phyloP scores from a whole-genome alignment of 73 alveolate species.

The Stentor roeselii region DNA sequence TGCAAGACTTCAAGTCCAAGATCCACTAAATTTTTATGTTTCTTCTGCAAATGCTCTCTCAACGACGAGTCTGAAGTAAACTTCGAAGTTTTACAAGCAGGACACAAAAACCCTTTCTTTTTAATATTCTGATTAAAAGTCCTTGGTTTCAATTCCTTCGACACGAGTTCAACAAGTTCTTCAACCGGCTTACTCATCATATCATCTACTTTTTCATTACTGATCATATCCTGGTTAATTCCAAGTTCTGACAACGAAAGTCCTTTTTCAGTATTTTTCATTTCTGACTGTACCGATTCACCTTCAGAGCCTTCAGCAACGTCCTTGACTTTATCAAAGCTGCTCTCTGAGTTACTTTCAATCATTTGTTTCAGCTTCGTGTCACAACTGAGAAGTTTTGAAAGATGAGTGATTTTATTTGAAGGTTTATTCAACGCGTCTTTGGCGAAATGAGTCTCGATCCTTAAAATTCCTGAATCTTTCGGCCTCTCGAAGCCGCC shows the following conservation, averaged over 20 bases:
- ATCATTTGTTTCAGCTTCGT: neutral
- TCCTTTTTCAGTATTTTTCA: neutral
- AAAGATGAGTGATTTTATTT: slow-evolving; percentile 7
- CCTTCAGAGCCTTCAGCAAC: neutral
- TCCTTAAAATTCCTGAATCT: neutral
- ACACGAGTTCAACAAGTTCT: neutral
- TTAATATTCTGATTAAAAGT: neutral
- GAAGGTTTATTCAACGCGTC: neutral
- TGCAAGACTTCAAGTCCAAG: slow-evolving; percentile 13
- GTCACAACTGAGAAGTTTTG: slow-evolving; percentile 9
- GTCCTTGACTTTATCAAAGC: slow-evolving; percentile 11
- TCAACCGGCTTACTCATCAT: slow-evolving; percentile 9
- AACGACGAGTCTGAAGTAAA: neutral
- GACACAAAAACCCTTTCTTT: slow-evolving; percentile 10
- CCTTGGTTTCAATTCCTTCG: slow-evolving; percentile 16
- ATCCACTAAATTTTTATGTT: slow-evolving; percentile 23
- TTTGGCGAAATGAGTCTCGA: slow-evolving; percentile 5
- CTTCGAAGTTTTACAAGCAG: neutral
- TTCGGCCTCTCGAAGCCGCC: slow-evolving; percentile 14
- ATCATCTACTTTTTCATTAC: neutral
- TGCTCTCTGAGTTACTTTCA: slow-evolving; percentile 20
- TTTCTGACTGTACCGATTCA: neutral
- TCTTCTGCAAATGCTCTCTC: neutral
- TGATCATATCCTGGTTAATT: neutral
- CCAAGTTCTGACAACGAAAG: slow-evolving; percentile 4